Evolutionary conservation across 768 basidiomycete genomes (phyloP), one percentile per base, ranked within the genome.

Genomic region (Candolleomyces aberdarensis): DNA sequence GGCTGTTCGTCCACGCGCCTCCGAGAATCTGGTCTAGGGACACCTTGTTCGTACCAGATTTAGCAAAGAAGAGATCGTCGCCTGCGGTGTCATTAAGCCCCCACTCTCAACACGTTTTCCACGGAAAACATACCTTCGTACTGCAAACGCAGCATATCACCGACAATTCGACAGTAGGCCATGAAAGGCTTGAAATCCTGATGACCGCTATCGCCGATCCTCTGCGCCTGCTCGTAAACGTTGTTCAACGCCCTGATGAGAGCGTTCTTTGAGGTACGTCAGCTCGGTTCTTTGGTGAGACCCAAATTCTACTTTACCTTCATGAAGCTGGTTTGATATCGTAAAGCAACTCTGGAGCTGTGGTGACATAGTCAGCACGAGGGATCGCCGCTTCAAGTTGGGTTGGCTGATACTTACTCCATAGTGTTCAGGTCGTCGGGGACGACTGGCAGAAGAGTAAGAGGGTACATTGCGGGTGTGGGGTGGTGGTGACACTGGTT

Each of bases 321-420:
- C 70, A 72, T 72, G 40, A 72, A 71, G 13, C 66, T 63, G 58
- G 70, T 74, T 52, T 71, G 66, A 26, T 67, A 65, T 11, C 63
- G 61, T 13, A 71, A 60, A 19, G 66, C 64, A 10, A 65, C 47
- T 17, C 61, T 46, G 11, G 60, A 59, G 49, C 65, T 65, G 49
- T 17, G 40, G 14, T 31, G 39, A 52, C 22, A n/a, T 14, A 40
- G n/a, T 39, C 26, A 26, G 26, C 26, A 3, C 26, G 22, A 11
- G 36, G 5, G 26, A 46, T 31, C 41, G 3, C 5, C n/a, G 29
- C 32, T n/a, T 5, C 7, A 17, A 6, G 36, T 36, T 5, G 15
- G 7, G 32, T 26, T 26, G 3, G 2, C 36, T 13, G 3, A 8
- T 8, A 59, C 65, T 51, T 57, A 71, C 71, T 68, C 62, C 66